Percentiles rank a stretch among this genome's conserved stretches.
phyloP scores from a whole-genome alignment of 2,329 filamentous ascomycete genomes.

The Cercospora sp. region DNA sequence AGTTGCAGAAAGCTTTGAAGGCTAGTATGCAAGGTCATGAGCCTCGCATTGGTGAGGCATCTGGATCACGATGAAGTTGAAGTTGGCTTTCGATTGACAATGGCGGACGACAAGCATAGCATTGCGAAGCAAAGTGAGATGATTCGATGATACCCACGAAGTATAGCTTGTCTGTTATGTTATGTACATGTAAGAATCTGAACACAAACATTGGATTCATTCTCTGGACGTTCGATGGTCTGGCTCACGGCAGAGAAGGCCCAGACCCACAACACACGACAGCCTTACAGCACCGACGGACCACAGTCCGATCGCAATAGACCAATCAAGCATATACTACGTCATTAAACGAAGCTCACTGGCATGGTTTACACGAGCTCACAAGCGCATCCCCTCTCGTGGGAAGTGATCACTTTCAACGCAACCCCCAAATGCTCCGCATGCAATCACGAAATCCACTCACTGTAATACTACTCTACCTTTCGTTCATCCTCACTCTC shows the following conservation, averaged over 20 bases:
- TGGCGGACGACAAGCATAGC: not conserved
- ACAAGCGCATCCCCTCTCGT: not conserved
- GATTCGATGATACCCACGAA: slow-evolving; percentile 10
- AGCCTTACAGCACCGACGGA: not conserved
- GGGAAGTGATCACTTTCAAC: not conserved
- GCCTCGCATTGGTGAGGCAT: slow-evolving; percentile 19
- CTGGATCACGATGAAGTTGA: slow-evolving; percentile 13
- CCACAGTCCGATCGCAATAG: not conserved
- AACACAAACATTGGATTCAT: not conserved
- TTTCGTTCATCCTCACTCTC: not conserved
- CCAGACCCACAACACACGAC: not conserved
- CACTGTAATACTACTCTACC: not conserved
- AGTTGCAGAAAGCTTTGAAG: slow-evolving; percentile 57
- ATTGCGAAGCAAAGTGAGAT: not conserved
- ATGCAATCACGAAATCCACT: not conserved
- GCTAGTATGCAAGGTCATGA: slow-evolving; percentile 51
- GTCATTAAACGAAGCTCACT: not conserved
- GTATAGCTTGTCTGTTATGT: not conserved
- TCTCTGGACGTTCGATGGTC: not conserved
- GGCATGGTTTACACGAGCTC: not conserved
- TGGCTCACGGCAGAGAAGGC: too few species aligned
- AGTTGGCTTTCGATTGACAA: not conserved
- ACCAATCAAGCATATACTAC: not conserved
- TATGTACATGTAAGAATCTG: not conserved
- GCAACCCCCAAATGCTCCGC: not conserved